Base-by-base conservation (phyloP, 148 eudicot species). In the Salicornia ramosissima region DNA sequence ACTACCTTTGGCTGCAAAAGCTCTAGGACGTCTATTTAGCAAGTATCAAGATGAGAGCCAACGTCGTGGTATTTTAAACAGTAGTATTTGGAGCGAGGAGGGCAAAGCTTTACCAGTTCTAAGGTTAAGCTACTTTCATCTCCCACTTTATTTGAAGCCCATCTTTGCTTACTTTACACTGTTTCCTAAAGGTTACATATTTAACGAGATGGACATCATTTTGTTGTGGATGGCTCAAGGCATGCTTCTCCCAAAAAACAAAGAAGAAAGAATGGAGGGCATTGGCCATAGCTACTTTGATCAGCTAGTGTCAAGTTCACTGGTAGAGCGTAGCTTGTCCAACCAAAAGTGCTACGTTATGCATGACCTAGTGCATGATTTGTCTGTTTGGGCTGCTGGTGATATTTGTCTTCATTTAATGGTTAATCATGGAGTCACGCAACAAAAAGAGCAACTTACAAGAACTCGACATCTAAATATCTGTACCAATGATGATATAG, bases 281-380 rank as follows among this genome's bases (percentile, higher is more conserved):
- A 34, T 2, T 0, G 71, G 60, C 6, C 60, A 68, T 8, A 18
- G 34, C 12, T 52, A 53, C 39, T 68, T 68, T 59, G 12, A 2
- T 24, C 30, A 33, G 6, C 49, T 68, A 25, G 64, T 69, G 39
- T 69, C 72, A 39, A 34, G 71, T n/a, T 68, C 60, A 68, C 31
- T 68, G 2, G 46, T 47, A 28, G 69, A 66, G 12, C 54, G 51
- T 4, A 22, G 36, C 33, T 5, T n/a, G 18, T 14, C 13, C 16
- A 16, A 25, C 11, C 2, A 45, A 11, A 13, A 45, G 12, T 26
- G 28, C 10, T 67, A 28, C 28, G 50, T 30, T 49, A 67, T 67
- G 70, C 70, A 67, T 22, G 19, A 34, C 5, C 58, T 51, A 2
- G 50, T 68, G 9, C 22, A 33, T 49, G 71, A 68, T 51, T 26